Conservation (phyloP, 129 eudicot species). For the Artemisia annua region DNA sequence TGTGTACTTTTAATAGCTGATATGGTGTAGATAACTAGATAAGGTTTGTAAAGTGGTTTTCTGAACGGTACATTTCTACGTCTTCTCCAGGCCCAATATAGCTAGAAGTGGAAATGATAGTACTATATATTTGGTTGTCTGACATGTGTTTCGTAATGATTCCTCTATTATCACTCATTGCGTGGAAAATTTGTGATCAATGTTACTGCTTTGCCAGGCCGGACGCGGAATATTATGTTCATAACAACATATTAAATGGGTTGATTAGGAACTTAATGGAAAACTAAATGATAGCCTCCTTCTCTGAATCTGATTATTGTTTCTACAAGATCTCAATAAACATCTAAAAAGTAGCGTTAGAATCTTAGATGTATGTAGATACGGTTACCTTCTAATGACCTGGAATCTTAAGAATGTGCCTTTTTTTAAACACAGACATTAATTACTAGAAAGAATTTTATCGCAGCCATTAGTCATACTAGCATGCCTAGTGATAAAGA, state of each 20-base stretch:
- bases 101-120: not conserved
- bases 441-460: no score
- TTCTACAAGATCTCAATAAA: not conserved
- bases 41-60: slow-evolving; percentile 6
- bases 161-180: not conserved
- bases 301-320: slow-evolving; percentile 14
- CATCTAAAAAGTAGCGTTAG: not conserved
- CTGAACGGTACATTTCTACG: slow-evolving; percentile 14
- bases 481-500: no score
- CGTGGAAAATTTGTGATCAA: not conserved
- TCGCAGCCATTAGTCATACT: no score
- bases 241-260: not conserved
- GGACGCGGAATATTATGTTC: not conserved
- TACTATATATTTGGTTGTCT: not conserved
- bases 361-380: slow-evolving; percentile 1
- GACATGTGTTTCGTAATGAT: not conserved
- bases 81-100: slow-evolving; percentile 8
- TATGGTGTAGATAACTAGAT: slow-evolving; percentile 7
- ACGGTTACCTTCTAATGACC: not conserved
- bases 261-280: not conserved
- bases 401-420: slow-evolving; percentile 2
- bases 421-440: not conserved
- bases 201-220: not conserved
- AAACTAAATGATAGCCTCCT: slow-evolving; percentile 9
- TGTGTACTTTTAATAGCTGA: slow-evolving; percentile 15